Conservation (phyloP, 2,329 filamentous ascomycete genomes). For the Aspergillus fumigatus region DNA sequence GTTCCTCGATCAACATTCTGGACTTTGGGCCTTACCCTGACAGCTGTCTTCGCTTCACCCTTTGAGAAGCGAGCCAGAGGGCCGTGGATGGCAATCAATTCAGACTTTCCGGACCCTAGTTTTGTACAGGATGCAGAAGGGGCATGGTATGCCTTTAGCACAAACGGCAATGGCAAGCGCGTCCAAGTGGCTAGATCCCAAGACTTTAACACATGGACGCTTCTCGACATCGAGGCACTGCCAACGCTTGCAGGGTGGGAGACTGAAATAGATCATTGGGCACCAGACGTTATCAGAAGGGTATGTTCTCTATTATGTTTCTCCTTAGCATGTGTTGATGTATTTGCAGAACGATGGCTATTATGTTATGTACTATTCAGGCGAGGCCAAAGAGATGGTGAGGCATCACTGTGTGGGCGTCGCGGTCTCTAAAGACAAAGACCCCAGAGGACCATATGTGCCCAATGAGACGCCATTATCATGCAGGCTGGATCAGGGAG, state of each 20-base stretch:
- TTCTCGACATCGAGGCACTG: constrained; percentile 52
- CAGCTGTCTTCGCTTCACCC: constrained; percentile 16
- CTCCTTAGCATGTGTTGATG: constrained; percentile 5
- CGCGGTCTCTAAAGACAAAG: constrained; percentile 45
- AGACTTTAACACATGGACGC: constrained; percentile 47
- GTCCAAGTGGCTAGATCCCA: constrained; percentile 52
- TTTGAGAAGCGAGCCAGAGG: constrained; percentile 15
- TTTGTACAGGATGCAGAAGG: constrained; percentile 46
- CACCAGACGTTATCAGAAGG: constrained; percentile 55
- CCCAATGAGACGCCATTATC: constrained; percentile 47
- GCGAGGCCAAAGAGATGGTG: constrained; percentile 37
- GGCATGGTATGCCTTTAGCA: constrained; percentile 57
- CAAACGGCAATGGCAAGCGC: constrained; percentile 47
- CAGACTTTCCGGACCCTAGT: constrained; percentile 41
- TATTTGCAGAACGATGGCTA: constrained; percentile 36
- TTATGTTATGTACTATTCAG: constrained; percentile 60
- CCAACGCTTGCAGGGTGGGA: constrained; percentile 52
- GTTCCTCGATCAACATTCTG: constrained; percentile 1
- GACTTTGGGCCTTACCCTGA: constrained; percentile 7
- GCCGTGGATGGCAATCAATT: constrained; percentile 26
- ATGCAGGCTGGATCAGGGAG: constrained; percentile 52
- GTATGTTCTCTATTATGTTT: constrained; percentile 18
- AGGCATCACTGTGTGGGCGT: constrained; percentile 56
- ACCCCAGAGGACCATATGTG: constrained; percentile 49
- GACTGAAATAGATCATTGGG: constrained; percentile 53